These are phyloP conservation scores for Alternaria sp. DNA, from an alignment of 2,329 filamentous ascomycete species.

Conservation along the genomic window DNA sequence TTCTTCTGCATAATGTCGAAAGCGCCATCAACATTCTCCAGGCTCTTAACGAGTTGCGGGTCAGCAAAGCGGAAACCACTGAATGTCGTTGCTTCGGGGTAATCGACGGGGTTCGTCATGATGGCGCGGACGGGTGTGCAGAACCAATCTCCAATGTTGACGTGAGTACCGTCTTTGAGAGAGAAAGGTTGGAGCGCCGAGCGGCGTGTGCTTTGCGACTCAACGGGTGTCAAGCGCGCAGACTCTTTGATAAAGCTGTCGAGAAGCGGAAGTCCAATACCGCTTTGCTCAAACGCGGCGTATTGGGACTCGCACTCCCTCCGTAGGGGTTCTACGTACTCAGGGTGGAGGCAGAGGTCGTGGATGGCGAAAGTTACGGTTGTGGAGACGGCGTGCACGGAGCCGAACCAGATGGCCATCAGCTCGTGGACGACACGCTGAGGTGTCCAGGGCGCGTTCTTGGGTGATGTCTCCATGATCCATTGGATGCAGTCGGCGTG, in stretches of 20 bases:
- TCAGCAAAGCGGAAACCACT: slow-evolving; percentile 27
- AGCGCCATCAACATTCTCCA: background rate
- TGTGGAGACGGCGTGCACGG: slow-evolving; percentile 35
- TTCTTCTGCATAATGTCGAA: slow-evolving; percentile 11
- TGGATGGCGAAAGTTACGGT: slow-evolving; percentile 23
- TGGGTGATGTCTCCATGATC: slow-evolving; percentile 42
- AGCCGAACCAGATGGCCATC: slow-evolving; percentile 47
- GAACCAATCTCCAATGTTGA: slow-evolving; percentile 24
- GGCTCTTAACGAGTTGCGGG: slow-evolving; percentile 8
- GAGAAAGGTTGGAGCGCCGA: slow-evolving; percentile 20
- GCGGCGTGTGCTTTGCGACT: slow-evolving; percentile 23
- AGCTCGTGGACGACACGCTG: slow-evolving; percentile 36
- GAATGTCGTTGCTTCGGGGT: slow-evolving; percentile 16
- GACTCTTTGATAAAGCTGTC: slow-evolving; percentile 32
- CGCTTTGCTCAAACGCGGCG: slow-evolving; percentile 17
- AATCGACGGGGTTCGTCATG: slow-evolving; percentile 18
- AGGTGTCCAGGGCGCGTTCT: slow-evolving; percentile 31
- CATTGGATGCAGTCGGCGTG: slow-evolving; percentile 41
- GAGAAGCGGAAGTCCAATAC: slow-evolving; percentile 22
- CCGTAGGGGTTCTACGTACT: slow-evolving; percentile 24
- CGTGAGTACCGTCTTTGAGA: slow-evolving; percentile 20
- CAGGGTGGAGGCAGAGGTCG: slow-evolving; percentile 22
- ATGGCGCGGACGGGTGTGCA: slow-evolving; percentile 25
- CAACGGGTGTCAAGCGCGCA: slow-evolving; percentile 23
- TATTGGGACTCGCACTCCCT: slow-evolving; percentile 20